Evolutionary conservation across 2,329 filamentous ascomycete genomes (phyloP).

Genomic region (Aureobasidium zeae): DNA sequence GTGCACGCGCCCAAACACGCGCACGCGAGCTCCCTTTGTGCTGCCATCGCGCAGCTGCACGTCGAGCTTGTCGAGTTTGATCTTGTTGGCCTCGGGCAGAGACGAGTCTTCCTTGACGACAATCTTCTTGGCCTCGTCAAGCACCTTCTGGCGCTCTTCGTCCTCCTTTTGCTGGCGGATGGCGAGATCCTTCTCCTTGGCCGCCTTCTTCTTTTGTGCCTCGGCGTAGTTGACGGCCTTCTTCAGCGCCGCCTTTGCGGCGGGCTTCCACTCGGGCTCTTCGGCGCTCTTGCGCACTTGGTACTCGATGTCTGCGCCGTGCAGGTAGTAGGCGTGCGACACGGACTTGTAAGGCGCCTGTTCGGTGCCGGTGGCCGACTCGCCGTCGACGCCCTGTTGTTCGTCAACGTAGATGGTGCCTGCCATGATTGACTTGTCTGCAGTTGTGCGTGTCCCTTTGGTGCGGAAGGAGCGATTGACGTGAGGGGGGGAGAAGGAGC

Average conservation of each 20-base stretch:
- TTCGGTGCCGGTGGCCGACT: constrained; percentile 41
- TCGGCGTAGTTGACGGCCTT: constrained; percentile 70
- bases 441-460: too few relatives aligned
- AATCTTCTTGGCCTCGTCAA: constrained; percentile 78
- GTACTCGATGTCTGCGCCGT: constrained; percentile 54
- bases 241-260: constrained; percentile 75
- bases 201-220: constrained; percentile 72
- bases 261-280: constrained; percentile 67
- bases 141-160: constrained; percentile 57
- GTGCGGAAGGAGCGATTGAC: too few relatives aligned
- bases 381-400: constrained; percentile 58
- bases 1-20: constrained; percentile 75
- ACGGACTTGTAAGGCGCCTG: constrained; percentile 73
- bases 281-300: constrained; percentile 56
- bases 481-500: too few relatives aligned
- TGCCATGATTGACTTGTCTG: constrained; percentile 27
- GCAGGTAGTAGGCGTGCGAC: constrained; percentile 65
- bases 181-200: constrained; percentile 64
- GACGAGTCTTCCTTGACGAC: constrained; percentile 59
- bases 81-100: constrained; percentile 63
- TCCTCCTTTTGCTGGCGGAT: constrained; percentile 64
- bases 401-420: constrained; percentile 66
- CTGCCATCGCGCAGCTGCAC: constrained; percentile 44
- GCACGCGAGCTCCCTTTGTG: constrained; percentile 61
- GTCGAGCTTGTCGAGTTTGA: constrained; percentile 65